Percentiles rank a stretch among this genome's conserved stretches.
phyloP scores from a whole-genome alignment of 768 basidiomycete genomes.

The Suillus bovinus region DNA sequence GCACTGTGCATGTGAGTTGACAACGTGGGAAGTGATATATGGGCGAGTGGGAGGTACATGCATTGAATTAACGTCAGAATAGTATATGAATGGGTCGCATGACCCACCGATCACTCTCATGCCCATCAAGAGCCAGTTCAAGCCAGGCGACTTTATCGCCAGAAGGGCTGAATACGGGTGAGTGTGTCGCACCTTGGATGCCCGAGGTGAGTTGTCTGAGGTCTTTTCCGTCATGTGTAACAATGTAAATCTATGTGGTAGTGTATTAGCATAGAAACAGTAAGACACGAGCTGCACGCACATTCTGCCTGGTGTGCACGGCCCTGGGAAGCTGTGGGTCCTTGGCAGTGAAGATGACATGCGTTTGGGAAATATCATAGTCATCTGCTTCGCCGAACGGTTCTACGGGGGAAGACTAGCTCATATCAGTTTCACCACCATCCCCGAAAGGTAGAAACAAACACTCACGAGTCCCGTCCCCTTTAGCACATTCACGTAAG shows the following conservation, averaged over 20 bases:
- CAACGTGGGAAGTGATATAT: neutral
- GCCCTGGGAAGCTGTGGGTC: slow-evolving; percentile 76
- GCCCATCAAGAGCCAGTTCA: slow-evolving; percentile 84
- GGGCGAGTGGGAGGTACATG: neutral
- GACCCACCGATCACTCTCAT: slow-evolving; percentile 78
- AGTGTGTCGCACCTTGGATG: slow-evolving; percentile 78
- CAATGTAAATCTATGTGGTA: slow-evolving; percentile 62
- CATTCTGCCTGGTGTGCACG: slow-evolving; percentile 89
- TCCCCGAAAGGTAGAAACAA: neutral
- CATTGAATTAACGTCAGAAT: slow-evolving; percentile 2
- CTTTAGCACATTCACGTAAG: slow-evolving; percentile 60
- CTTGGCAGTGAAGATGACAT: slow-evolving; percentile 84
- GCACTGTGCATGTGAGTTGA: slow-evolving; percentile 41
- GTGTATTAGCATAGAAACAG: slow-evolving; percentile 4
- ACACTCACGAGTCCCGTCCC: slow-evolving; percentile 64
- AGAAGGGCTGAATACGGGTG: slow-evolving; percentile 65
- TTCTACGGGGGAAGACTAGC: slow-evolving; percentile 72
- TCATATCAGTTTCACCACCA: neutral
- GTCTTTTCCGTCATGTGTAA: slow-evolving; percentile 53
- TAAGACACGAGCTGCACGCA: slow-evolving; percentile 29
- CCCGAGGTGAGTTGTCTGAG: slow-evolving; percentile 79
- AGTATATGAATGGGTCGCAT: neutral
- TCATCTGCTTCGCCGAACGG: slow-evolving; percentile 86
- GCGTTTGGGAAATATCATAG: slow-evolving; percentile 67
- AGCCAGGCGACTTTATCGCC: slow-evolving; percentile 84